Conservation (phyloP, 1,139 yeast species). For the Scheffersomyces titani region DNA sequence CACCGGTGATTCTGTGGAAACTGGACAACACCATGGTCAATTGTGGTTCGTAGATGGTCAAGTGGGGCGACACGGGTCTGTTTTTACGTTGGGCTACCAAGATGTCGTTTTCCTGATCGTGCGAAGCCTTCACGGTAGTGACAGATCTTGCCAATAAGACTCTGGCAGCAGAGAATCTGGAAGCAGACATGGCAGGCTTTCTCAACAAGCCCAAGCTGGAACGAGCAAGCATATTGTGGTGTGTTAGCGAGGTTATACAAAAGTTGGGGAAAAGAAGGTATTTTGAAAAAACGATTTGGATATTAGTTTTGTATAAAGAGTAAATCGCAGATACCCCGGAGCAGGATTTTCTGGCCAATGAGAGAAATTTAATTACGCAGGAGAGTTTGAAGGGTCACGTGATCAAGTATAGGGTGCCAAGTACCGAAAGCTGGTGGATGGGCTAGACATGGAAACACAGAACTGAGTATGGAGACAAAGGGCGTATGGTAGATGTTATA, state of each 20-base stretch:
- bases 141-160: constrained; percentile 30
- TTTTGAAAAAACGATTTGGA: neutral
- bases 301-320: neutral
- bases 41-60: constrained; percentile 87
- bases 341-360: constrained; percentile 7
- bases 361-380: neutral
- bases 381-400: neutral
- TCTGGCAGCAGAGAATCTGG: constrained; percentile 2
- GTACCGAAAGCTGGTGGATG: too few relatives aligned
- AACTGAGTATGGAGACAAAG: neutral
- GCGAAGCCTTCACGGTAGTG: constrained; percentile 61
- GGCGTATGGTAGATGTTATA: too few relatives aligned
- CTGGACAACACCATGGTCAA: constrained; percentile 79
- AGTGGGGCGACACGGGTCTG: constrained; percentile 92
- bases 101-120: constrained; percentile 65
- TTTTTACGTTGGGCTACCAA: constrained; percentile 79
- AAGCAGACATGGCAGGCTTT: constrained; percentile 1
- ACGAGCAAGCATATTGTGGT: constrained; percentile 15
- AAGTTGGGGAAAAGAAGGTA: neutral
- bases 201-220: constrained; percentile 17
- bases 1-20: constrained; percentile 87
- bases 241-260: neutral
- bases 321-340: constrained; percentile 9
- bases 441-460: too few relatives aligned
- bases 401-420: too few relatives aligned